phyloP scores from a whole-genome alignment of 139 green algal genomes.

The Haematococcus lacustris region DNA sequence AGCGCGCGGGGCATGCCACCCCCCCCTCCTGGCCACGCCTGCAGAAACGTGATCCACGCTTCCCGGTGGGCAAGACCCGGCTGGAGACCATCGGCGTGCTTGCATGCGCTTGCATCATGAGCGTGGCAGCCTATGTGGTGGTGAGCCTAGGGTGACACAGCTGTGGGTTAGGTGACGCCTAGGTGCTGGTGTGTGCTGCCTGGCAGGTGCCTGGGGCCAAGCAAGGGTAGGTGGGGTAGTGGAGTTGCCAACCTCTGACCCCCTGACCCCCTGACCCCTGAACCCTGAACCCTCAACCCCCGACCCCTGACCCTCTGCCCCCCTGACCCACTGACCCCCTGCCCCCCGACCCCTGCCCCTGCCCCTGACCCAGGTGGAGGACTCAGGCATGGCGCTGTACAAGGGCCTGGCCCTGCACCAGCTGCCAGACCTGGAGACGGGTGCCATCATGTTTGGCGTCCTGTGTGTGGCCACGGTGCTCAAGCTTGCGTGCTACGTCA shows the following conservation, averaged over 20 bases:
- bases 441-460: constrained; percentile 47
- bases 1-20: not conserved
- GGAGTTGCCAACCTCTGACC: too few relatives aligned
- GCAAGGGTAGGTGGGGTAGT: too few relatives aligned
- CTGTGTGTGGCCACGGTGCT: constrained; percentile 50
- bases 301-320: too few relatives aligned
- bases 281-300: too few relatives aligned
- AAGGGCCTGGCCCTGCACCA: not conserved
- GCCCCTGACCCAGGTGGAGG: not conserved
- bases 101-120: constrained; percentile 62
- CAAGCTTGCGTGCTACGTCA: constrained; percentile 48
- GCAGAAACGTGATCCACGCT: constrained; percentile 30
- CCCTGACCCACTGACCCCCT: too few relatives aligned
- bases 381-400: not conserved
- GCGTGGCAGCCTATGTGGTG: not conserved
- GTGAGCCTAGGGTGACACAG: too few relatives aligned
- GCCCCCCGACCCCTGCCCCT: too few relatives aligned
- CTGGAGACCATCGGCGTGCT: constrained; percentile 67
- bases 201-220: too few relatives aligned
- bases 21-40: not conserved
- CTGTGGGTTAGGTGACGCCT: too few relatives aligned
- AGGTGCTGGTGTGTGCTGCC: too few relatives aligned
- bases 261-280: too few relatives aligned
- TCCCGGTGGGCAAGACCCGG: constrained; percentile 55
- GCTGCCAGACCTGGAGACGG: constrained; percentile 40